These are phyloP conservation scores for Epicoccum sorghinum DNA, from an alignment of 2,329 filamentous ascomycete genomes.

Conservation along the genomic window DNA sequence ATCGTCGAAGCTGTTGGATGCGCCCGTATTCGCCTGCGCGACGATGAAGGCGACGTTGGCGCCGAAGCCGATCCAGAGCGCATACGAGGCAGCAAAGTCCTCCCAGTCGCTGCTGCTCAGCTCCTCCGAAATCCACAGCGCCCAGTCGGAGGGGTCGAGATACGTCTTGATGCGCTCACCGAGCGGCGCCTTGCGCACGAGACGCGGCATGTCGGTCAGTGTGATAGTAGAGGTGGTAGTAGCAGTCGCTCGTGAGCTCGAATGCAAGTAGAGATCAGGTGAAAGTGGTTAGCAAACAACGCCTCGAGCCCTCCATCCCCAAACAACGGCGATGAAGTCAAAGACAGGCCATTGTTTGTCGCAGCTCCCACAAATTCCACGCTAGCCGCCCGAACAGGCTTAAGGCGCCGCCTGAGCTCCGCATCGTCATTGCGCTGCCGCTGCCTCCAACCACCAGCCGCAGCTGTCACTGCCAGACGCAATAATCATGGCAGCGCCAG, in stretches of 20 bases:
- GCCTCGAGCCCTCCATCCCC: conserved; percentile 23
- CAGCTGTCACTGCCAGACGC: conserved; percentile 8
- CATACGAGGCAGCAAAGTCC: conserved; percentile 73
- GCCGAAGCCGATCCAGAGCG: conserved; percentile 73
- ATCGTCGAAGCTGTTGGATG: conserved; percentile 54
- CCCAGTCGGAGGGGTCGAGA: conserved; percentile 86
- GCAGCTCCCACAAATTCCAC: conserved; percentile 1
- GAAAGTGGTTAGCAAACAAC: background rate
- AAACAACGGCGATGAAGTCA: background rate
- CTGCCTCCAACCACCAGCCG: conserved; percentile 27
- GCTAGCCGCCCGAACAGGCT: background rate
- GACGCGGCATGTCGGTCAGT: conserved; percentile 67
- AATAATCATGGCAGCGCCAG: conserved; percentile 63
- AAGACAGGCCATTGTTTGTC: conserved; percentile 2
- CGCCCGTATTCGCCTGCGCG: conserved; percentile 76
- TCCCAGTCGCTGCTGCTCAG: conserved; percentile 92
- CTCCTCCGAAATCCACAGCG: conserved; percentile 91
- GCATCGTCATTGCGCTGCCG: conserved; percentile 12
- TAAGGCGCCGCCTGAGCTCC: conserved; percentile 8
- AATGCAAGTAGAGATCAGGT: background rate
- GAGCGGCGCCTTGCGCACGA: conserved; percentile 82
- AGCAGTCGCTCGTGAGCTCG: background rate
- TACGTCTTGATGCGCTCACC: conserved; percentile 78
- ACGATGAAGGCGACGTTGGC: conserved; percentile 83
- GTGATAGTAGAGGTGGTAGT: background rate